Evolutionary conservation across 345 rosid species (phyloP), one percentile per base, ranked within the genome.

Genomic region (Hibiscus trionum): DNA sequence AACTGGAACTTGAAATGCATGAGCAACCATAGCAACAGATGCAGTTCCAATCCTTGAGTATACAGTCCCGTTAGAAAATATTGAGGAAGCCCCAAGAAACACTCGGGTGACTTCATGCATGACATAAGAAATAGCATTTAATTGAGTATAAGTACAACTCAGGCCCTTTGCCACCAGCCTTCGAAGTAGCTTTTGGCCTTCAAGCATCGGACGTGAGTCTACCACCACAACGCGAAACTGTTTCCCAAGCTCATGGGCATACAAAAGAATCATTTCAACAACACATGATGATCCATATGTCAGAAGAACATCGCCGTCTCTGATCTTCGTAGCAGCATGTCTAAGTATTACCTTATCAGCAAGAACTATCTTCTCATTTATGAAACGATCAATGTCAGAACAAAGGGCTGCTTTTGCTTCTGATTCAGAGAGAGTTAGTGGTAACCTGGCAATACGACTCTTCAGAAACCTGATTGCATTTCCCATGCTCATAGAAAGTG

Each of bases 401-500:
- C 73, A 80, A 39, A 91, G 83, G 39, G 84, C 47, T 42, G 77
- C 75, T 76, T 89, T 89, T 68, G 90, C 92, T 82, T 91, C 94
- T 5, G 80, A 72, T 81, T 89, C 93, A 27, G 87, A 79, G 21
- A 85, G 71, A 73, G 80, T 73, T 73, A 75, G 70, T 21, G 93
- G 88, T 77, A 89, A 75, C 75, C 83, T 85, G 57, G 88, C 86
- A 65, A 91, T 87, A 53, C 72, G 86, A 79, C 80, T 89, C 85
- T 91, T 87, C 64, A 87, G 77, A 76, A 89, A 89, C 82, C 90
- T 86, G 66, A 91, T 91, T 50, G 94, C 94, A 75, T 91, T 91
- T 75, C 94, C 97, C 94, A 91, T 91, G 84, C 97, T 91, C 80
- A 91, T 89, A 73, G 94, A 91, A 31, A 89, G 91, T 3, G 91